Conservation (phyloP, 345 rosid species). For the Xanthoceras sorbifolium region DNA sequence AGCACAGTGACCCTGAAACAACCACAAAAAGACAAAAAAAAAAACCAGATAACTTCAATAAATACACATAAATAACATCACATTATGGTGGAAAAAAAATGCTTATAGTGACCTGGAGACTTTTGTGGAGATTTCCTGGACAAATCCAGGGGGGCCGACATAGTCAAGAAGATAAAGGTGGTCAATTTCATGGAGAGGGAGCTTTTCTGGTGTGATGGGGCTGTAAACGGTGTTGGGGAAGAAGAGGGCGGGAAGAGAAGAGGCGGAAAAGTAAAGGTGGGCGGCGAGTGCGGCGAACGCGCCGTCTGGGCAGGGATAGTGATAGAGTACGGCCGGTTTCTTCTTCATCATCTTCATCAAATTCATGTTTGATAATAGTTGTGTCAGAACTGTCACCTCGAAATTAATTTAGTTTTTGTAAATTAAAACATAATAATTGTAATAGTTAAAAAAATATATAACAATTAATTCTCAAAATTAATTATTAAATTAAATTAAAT, state of each 20-base stretch:
- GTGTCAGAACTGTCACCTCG: too few species aligned
- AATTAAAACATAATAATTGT: too few species aligned
- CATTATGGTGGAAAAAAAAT: not conserved
- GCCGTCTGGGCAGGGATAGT: conserved; percentile 83
- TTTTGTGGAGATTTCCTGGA: conserved; percentile 48
- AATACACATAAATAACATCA: not conserved
- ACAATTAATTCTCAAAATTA: too few species aligned
- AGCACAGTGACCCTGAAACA: conserved; percentile 46
- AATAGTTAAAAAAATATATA: too few species aligned
- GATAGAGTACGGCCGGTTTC: conserved; percentile 64
- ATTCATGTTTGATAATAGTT: not conserved
- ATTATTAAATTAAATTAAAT: too few species aligned
- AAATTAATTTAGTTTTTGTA: too few species aligned
- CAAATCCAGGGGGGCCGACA: conserved; percentile 64
- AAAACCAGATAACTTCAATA: not conserved
- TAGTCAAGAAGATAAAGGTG: conserved; percentile 75
- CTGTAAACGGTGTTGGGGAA: conserved; percentile 71
- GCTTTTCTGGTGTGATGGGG: conserved; percentile 51
- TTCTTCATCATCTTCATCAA: conserved; percentile 19
- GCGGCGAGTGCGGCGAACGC: conserved; percentile 78
- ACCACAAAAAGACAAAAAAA: not conserved
- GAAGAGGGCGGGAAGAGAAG: conserved; percentile 51
- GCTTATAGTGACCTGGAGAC: conserved; percentile 38
- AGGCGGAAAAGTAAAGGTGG: conserved; percentile 63
- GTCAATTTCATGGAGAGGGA: conserved; percentile 59